These are phyloP conservation scores for Citrus inodora DNA, from an alignment of 345 rosid genomes.

Conservation along the genomic window DNA sequence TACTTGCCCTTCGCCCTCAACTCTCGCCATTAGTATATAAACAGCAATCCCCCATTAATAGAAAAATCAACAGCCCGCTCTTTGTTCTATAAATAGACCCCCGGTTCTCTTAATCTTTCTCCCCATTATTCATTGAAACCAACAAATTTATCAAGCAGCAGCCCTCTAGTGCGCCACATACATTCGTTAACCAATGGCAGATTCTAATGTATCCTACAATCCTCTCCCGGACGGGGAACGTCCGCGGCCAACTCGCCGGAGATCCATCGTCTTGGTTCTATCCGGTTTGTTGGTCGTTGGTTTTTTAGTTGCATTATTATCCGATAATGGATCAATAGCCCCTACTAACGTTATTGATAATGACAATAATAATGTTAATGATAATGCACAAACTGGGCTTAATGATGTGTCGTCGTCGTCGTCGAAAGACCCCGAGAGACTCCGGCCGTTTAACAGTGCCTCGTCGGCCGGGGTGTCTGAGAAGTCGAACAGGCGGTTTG, in stretches of 20 bases:
- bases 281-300: constrained; percentile 36
- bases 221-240: constrained; percentile 14
- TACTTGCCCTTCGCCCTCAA: neutral
- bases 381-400: no score
- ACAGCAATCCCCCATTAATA: neutral
- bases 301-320: constrained; percentile 26
- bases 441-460: constrained; percentile 37
- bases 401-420: no score
- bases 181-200: constrained; percentile 13
- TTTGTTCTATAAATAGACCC: neutral
- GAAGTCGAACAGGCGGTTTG: constrained; percentile 39
- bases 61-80: neutral
- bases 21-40: neutral
- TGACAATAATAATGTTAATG: neutral
- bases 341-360: no score
- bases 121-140: neutral
- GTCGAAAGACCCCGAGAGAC: neutral
- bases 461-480: constrained; percentile 67
- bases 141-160: no score
- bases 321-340: neutral
- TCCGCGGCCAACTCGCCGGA: constrained; percentile 10
- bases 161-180: no score
- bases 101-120: neutral
- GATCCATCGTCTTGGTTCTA: constrained; percentile 18
- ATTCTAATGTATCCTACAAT: constrained; percentile 1